Evolutionary conservation across 2,329 filamentous ascomycete species (phyloP), one percentile per base, ranked within the genome.

Genomic region (Beauveria bassiana): DNA sequence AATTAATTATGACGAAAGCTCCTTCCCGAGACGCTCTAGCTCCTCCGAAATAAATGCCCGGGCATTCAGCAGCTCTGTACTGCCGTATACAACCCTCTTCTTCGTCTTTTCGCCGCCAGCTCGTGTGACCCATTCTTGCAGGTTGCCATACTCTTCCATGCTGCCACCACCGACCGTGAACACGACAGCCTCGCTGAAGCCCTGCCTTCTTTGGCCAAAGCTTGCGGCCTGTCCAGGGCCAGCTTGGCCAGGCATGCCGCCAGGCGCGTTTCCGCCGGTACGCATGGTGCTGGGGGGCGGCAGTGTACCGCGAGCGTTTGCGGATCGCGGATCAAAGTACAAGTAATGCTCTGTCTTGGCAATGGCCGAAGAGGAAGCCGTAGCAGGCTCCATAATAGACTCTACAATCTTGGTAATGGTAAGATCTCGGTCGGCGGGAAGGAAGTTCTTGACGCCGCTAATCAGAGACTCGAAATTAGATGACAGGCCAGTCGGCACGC

Each of bases 341-440:
- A 98, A 85, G 70, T 97, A 99, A 69, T 90, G 88, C 72, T 99
- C 95, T 1, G 95, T 98, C 79, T 96, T 98, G 64, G 91, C 89
- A 66, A 99, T 95, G 28, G 95, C 95, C 28, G 89, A 93, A 6
- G 91, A 93, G 4, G 91, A 91, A 3, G 95, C 93, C 12, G 91
- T 86, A 51, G 91, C 84, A 0, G 95, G 95, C 70, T 99, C 95
- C 93, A 99, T 99, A 69, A 99, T 88, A 1, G 91, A 96, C 74
- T 99, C 95, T 46, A 95, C 93, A 71, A 99, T 97, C 76, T 98
- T 98, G 61, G 96, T 99, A 59, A 99, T 85, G 0, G 95, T 98
- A 10, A 98, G 83, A 71, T 99, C 96, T 68, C 93, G 91, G 77
- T 99, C 96, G 16, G 86, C 91, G 0, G 96, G 95, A n/a, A 99